A percentile compares a stretch with the other conserved stretches of the same genome.
These are phyloP conservation scores for Pelomyxa schiedti DNA, from an alignment of 78 protist species.

Conservation along the genomic window DNA sequence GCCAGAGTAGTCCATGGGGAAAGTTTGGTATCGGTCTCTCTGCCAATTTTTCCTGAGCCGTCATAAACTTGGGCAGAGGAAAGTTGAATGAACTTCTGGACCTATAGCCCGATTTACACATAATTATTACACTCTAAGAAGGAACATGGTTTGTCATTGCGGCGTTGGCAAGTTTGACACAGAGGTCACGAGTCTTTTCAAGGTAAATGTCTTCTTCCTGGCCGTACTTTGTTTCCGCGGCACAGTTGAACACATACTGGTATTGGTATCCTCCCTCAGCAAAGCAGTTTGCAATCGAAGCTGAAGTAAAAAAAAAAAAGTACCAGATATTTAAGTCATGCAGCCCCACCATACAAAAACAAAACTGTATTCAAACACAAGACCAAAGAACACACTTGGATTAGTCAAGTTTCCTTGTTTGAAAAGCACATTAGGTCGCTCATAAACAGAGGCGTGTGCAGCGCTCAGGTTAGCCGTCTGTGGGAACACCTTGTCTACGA, in stretches of 20 bases:
- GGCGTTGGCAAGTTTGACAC: conserved; percentile 34
- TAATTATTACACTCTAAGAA: too few relatives aligned
- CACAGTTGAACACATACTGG: conserved; percentile 75
- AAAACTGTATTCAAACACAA: too few relatives aligned
- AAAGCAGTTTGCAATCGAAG: conserved; percentile 34
- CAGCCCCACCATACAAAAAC: background rate
- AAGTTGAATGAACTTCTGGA: conserved; percentile 80
- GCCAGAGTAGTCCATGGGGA: conserved; percentile 81
- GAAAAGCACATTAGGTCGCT: conserved; percentile 46
- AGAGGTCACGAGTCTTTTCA: conserved; percentile 36
- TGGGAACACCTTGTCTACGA: conserved; percentile 78
- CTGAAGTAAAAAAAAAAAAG: too few relatives aligned
- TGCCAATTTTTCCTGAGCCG: too few relatives aligned
- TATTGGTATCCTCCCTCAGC: conserved; percentile 41
- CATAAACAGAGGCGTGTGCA: conserved; percentile 36
- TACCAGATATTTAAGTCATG: too few relatives aligned
- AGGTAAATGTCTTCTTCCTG: conserved; percentile 70
- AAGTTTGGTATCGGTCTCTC: too few relatives aligned
- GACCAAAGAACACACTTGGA: background rate
- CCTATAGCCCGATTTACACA: too few relatives aligned
- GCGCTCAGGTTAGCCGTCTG: conserved; percentile 51
- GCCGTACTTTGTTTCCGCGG: conserved; percentile 81
- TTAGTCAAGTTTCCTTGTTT: conserved; percentile 64
- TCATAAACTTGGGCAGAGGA: conserved; percentile 85
- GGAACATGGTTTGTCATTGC: too few relatives aligned